Percentiles rank a stretch among this genome's conserved stretches.
Evolutionary conservation across 805 yeast genomes (phyloP).

Genomic region (Tetrapisispora arboricola): DNA sequence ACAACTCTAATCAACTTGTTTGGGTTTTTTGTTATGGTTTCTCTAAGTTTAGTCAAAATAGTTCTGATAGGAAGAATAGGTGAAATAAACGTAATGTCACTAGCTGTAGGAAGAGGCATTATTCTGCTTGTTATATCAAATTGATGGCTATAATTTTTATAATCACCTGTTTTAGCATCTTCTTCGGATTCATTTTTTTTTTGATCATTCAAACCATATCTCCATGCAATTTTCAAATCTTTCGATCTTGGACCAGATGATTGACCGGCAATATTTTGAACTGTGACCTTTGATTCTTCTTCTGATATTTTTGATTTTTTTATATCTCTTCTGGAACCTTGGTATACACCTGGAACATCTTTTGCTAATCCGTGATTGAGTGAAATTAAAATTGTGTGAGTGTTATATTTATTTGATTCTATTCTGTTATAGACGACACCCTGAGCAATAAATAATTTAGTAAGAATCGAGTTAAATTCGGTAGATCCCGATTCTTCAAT

Average conservation of each 20-base stretch:
- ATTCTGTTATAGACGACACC: slow-evolving; percentile 59
- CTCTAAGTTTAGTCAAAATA: slow-evolving; percentile 34
- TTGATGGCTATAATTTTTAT: slow-evolving; percentile 49
- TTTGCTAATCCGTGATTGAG: slow-evolving; percentile 47
- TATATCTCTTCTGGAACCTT: slow-evolving; percentile 56
- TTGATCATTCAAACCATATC: slow-evolving; percentile 54
- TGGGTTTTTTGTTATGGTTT: slow-evolving; percentile 34
- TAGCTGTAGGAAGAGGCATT: slow-evolving; percentile 51
- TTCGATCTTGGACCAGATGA: slow-evolving; percentile 18
- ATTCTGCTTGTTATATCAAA: slow-evolving; percentile 71
- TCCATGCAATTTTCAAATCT: slow-evolving; percentile 87
- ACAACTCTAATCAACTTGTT: slow-evolving; percentile 51
- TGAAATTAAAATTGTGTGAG: slow-evolving; percentile 60
- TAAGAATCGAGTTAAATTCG: slow-evolving; percentile 65
- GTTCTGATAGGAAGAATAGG: slow-evolving; percentile 23
- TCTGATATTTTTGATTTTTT: slow-evolving; percentile 48
- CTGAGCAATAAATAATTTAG: slow-evolving; percentile 64
- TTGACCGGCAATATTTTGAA: slow-evolving; percentile 47
- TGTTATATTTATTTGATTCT: slow-evolving; percentile 30
- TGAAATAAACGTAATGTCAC: slow-evolving; percentile 52
- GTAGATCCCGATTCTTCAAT: slow-evolving; percentile 83
- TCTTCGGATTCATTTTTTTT: slow-evolving; percentile 3
- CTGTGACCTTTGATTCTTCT: slow-evolving; percentile 56
- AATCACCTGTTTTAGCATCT: slow-evolving; percentile 21
- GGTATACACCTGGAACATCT: slow-evolving; percentile 68